phyloP scores from a whole-genome alignment of 1,284 basidiomycete genomes.

The Gomphus sp. region DNA sequence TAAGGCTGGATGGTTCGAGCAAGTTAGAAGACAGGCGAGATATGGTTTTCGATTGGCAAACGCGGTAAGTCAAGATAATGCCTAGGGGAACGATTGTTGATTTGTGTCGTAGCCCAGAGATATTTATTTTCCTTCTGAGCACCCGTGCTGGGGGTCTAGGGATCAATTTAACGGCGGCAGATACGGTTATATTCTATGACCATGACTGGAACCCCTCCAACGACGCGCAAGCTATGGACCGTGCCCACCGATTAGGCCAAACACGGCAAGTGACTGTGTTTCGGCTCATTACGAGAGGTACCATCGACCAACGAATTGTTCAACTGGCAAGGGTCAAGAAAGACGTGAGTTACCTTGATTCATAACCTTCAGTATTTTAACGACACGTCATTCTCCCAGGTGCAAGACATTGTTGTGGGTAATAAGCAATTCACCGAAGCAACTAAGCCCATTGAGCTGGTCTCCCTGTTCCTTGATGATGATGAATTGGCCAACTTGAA shows the following conservation, averaged over 20 bases:
- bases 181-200: conserved; percentile 98
- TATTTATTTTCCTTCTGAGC: conserved; percentile 93
- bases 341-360: conserved; percentile 51
- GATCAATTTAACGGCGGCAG: conserved; percentile 97
- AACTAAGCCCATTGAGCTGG: conserved; percentile 95
- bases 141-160: conserved; percentile 96
- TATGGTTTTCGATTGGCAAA: conserved; percentile 99
- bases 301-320: conserved; percentile 98
- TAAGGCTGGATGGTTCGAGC: conserved; percentile 91
- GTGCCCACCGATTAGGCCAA: conserved; percentile 97
- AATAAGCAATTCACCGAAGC: conserved; percentile 91
- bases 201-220: conserved; percentile 99
- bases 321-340: conserved; percentile 93
- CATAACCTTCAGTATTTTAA: not conserved
- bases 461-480: conserved; percentile 91
- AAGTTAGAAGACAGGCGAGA: conserved; percentile 95
- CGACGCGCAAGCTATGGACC: conserved; percentile 99
- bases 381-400: conserved; percentile 33
- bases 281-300: conserved; percentile 91
- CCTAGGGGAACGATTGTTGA: not conserved
- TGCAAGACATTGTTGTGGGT: conserved; percentile 99
- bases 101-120: conserved; percentile 60
- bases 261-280: conserved; percentile 99
- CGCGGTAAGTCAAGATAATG: conserved; percentile 50
- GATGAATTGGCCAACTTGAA: conserved; percentile 70